These are phyloP conservation scores for Exidia glandulosa DNA, from an alignment of 768 basidiomycete species.

Conservation along the genomic window DNA sequence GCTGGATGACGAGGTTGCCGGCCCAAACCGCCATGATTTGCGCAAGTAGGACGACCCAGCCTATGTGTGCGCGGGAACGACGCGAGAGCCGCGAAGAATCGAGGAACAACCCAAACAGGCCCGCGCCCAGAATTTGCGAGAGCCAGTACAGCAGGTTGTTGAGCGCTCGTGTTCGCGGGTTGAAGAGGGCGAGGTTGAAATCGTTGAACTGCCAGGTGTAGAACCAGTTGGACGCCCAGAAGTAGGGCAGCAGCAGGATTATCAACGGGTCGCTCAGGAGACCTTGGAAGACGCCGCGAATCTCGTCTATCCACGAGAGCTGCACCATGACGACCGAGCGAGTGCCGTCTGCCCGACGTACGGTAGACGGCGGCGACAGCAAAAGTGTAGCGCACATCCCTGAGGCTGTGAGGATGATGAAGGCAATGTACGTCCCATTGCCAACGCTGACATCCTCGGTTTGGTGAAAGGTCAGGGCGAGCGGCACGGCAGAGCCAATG, in stretches of 20 bases:
- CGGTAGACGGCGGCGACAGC: slow-evolving; percentile 61
- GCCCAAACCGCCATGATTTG: neutral
- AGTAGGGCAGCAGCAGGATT: slow-evolving; percentile 76
- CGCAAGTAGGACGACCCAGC: slow-evolving; percentile 51
- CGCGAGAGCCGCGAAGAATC: slow-evolving; percentile 46
- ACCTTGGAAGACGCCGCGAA: slow-evolving; percentile 56
- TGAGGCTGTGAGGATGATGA: slow-evolving; percentile 58
- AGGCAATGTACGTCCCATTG: slow-evolving; percentile 46
- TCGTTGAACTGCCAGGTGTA: slow-evolving; percentile 81
- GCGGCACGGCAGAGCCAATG: slow-evolving; percentile 10
- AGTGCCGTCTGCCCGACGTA: slow-evolving; percentile 67
- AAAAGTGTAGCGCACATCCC: slow-evolving; percentile 55
- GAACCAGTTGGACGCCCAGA: slow-evolving; percentile 47
- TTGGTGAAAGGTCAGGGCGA: slow-evolving; percentile 9
- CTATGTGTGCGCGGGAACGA: slow-evolving; percentile 57
- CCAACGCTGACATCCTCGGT: slow-evolving; percentile 27
- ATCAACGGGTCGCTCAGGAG: slow-evolving; percentile 62
- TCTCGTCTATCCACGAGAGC: slow-evolving; percentile 68
- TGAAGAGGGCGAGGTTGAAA: slow-evolving; percentile 70
- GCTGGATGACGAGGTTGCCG: slow-evolving; percentile 12
- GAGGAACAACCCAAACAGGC: slow-evolving; percentile 58
- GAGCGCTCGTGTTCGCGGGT: slow-evolving; percentile 64
- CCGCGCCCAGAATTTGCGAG: slow-evolving; percentile 64
- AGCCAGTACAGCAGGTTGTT: slow-evolving; percentile 77
- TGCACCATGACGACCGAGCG: slow-evolving; percentile 50